Evolutionary conservation across 2,329 filamentous ascomycete species (phyloP).

Genomic region (Rhinocladiella similis): DNA sequence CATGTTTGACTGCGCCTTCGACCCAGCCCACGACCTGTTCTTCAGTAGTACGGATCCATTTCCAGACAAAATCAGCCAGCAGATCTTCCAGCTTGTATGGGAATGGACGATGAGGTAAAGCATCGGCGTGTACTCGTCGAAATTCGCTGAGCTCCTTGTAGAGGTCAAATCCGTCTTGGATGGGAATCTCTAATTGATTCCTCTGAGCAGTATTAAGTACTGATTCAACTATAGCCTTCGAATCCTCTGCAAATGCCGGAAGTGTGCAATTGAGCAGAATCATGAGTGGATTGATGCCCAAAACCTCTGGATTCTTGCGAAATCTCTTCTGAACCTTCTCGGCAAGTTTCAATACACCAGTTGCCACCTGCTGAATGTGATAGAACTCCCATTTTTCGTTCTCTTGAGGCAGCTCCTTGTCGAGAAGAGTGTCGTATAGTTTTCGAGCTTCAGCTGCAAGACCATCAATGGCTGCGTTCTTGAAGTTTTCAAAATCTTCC

Average conservation of each 20-base stretch:
- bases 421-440: slow-evolving; percentile 77
- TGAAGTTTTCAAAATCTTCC: slow-evolving; percentile 71
- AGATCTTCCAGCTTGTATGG: slow-evolving; percentile 84
- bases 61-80: slow-evolving; percentile 90
- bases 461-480: slow-evolving; percentile 69
- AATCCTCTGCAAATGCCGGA: slow-evolving; percentile 87
- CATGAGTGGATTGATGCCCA: slow-evolving; percentile 69
- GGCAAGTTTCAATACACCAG: slow-evolving; percentile 79
- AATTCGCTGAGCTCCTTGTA: slow-evolving; percentile 88
- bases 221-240: slow-evolving; percentile 76
- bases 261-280: slow-evolving; percentile 82
- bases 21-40: slow-evolving; percentile 78
- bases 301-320: slow-evolving; percentile 79
- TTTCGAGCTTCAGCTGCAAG: slow-evolving; percentile 72
- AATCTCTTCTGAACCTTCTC: slow-evolving; percentile 93
- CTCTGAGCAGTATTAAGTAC: slow-evolving; percentile 74
- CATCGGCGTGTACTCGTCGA: slow-evolving; percentile 74
- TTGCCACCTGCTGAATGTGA: slow-evolving; percentile 85
- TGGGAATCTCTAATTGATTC: slow-evolving; percentile 71
- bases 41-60: slow-evolving; percentile 85
- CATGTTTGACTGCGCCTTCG: slow-evolving; percentile 86
- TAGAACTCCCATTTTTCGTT: slow-evolving; percentile 86
- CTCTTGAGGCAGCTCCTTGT: slow-evolving; percentile 75
- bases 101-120: slow-evolving; percentile 72
- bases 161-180: slow-evolving; percentile 91